A percentile compares a stretch with the other conserved stretches of the same genome.
Conservation (phyloP, 202 grass and related monocot genomes). For the Dendrocalamus latiflorus region DNA sequence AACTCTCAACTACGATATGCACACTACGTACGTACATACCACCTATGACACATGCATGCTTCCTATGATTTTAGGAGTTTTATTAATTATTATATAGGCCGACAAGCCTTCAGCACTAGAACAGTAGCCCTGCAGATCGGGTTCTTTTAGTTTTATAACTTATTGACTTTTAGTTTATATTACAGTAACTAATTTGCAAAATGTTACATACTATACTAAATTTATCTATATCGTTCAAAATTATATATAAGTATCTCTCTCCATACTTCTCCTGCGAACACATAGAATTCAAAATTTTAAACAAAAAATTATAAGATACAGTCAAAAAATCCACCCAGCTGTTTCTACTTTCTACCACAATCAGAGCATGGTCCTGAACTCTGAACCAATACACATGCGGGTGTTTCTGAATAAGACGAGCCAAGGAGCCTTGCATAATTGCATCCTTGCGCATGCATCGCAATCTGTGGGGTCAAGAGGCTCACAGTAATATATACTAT, state of each 20-base stretch:
- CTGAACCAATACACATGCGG: neutral
- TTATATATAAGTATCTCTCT: rapidly evolving
- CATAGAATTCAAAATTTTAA: rapidly evolving
- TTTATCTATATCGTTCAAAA: too few species aligned
- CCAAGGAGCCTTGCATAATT: neutral
- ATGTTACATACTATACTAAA: too few species aligned
- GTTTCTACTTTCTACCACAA: neutral
- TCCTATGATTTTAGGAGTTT: neutral
- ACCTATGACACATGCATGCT: neutral
- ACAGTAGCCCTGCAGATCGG: neutral
- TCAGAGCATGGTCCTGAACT: neutral
- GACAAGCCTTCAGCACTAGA: neutral
- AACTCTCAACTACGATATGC: too few species aligned
- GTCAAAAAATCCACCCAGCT: too few species aligned
- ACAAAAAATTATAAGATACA: too few species aligned
- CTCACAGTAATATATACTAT: neutral
- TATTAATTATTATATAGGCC: neutral
- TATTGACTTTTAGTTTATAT: too few species aligned
- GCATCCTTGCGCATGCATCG: neutral
- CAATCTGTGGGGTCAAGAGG: neutral
- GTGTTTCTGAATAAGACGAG: neutral
- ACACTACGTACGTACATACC: too few species aligned
- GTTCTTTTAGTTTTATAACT: too few species aligned
- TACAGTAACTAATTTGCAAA: too few species aligned
- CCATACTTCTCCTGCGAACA: too few species aligned